Base-by-base conservation (phyloP, 768 basidiomycete genomes). In the Dacryopinax spathularia region DNA sequence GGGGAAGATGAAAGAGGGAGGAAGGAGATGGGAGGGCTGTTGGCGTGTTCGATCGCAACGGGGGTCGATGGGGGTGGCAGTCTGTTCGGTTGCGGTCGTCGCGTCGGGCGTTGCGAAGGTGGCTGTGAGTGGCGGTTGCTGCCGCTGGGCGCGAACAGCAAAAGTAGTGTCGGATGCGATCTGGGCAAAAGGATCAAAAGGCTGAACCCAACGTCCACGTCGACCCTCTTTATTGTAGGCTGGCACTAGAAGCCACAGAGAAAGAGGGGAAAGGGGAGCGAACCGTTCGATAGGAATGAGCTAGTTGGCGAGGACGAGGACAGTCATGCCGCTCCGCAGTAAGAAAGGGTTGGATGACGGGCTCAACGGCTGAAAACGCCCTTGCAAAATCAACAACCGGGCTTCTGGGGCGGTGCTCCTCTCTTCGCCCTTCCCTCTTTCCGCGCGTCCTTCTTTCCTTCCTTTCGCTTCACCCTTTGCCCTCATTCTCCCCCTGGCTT, bases 111-210 rank as follows among this genome's bases (percentile, higher is more conserved):
- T 27, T 56, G 48, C 48, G 48, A 56, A 56, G 48, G 48, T 56
- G 48, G 48, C 48, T 56, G 48, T 56, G 48, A 29, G 48, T 56
- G 48, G 29, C 48, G 48, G 48, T 56, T 56, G 48, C 5, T 56
- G 48, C 48, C 48, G 39, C 22, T 15, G 7, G 39, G 39, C 39
- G 39, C 16, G 39, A 18, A 22, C 4, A 22, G 18, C 7, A 22
- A 22, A 15, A 22, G 22, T 6, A 22, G 48, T 56, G 48, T 56
- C 48, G 48, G 48, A 56, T 56, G 48, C 9, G 39, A 41, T 41
- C 39, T 56, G 25, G 29, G 13, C n/a, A n/a, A 56, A 6, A 56
- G 48, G 48, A 20, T 56, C 39, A 41, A 15, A 6, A n/a, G n/a
- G 18, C 5, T 29, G 13, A 29, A 13, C 31, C 22, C 25, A 9